These are phyloP conservation scores for Cornus kousa DNA, from an alignment of 148 eudicot species.

Conservation along the genomic window DNA sequence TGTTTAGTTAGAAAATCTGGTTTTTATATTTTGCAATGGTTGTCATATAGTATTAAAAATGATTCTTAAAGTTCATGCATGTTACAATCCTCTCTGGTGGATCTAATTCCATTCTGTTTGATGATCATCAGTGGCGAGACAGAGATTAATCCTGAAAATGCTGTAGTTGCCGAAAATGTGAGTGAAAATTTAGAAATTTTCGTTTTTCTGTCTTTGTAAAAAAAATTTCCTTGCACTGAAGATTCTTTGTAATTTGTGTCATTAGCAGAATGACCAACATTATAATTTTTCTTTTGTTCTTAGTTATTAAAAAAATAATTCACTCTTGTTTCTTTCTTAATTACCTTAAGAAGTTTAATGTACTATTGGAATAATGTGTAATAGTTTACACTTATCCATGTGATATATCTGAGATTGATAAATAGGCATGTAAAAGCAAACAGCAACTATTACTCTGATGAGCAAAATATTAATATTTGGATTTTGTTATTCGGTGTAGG, in stretches of 20 bases:
- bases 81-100: neutral
- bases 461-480: neutral
- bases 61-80: neutral
- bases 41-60: neutral
- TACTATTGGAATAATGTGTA: neutral
- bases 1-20: neutral
- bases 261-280: neutral
- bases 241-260: neutral
- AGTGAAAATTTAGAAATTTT: conserved; percentile 26
- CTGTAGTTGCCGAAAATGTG: conserved; percentile 46
- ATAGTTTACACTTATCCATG: too few species aligned
- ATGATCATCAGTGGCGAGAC: conserved; percentile 41
- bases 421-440: neutral
- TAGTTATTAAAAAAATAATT: too few species aligned
- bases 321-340: neutral
- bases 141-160: conserved; percentile 29
- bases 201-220: neutral
- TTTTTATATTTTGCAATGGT: neutral
- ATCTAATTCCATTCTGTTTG: conserved; percentile 20
- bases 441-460: neutral
- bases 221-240: too few species aligned
- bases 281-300: neutral
- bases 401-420: neutral
- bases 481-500: neutral
- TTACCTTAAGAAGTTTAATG: neutral